Percentiles rank a stretch among this genome's conserved stretches.
These are phyloP conservation scores for Erythrophleum fordii DNA, from an alignment of 306 rosid genomes.

Conservation along the genomic window DNA sequence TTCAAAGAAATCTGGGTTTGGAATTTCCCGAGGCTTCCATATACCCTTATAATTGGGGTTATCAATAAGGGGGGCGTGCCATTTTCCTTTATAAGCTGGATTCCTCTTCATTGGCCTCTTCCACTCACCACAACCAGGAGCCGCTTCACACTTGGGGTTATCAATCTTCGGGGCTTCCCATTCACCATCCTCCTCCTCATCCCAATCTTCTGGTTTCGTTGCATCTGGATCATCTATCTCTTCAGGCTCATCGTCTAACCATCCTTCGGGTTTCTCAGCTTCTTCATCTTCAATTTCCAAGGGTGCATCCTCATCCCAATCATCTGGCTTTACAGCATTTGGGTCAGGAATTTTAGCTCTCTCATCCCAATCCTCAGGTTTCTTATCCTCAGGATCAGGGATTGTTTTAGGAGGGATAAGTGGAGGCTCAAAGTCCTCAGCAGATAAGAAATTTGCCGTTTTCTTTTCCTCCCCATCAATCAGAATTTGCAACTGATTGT, in stretches of 20 bases:
- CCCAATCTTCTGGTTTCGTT: constrained; percentile 92
- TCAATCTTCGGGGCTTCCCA: constrained; percentile 90
- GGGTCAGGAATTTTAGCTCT: constrained; percentile 86
- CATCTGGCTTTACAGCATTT: constrained; percentile 90
- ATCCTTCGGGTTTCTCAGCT: constrained; percentile 96
- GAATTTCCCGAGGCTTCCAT: constrained; percentile 91
- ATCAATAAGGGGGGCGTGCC: constrained; percentile 85
- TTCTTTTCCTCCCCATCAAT: constrained; percentile 68
- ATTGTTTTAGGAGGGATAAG: constrained; percentile 86
- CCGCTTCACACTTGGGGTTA: constrained; percentile 76
- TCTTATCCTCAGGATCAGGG: constrained; percentile 92
- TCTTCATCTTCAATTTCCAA: constrained; percentile 86
- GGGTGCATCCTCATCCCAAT: constrained; percentile 99
- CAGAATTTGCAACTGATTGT: constrained; percentile 51
- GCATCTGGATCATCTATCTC: constrained; percentile 94
- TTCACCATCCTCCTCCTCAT: constrained; percentile 94
- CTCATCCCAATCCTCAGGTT: constrained; percentile 99
- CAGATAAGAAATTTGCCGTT: constrained; percentile 60
- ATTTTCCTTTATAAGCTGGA: constrained; percentile 93
- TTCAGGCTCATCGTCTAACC: constrained; percentile 98
- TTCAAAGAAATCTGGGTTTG: constrained; percentile 88
- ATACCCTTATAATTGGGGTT: constrained; percentile 92
- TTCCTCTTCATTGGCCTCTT: constrained; percentile 90
- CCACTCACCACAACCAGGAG: constrained; percentile 97
- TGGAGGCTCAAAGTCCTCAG: constrained; percentile 90